Evolutionary conservation across 2,329 filamentous ascomycete species (phyloP), one percentile per base, ranked within the genome.

Genomic region (Alternaria infectoria): DNA sequence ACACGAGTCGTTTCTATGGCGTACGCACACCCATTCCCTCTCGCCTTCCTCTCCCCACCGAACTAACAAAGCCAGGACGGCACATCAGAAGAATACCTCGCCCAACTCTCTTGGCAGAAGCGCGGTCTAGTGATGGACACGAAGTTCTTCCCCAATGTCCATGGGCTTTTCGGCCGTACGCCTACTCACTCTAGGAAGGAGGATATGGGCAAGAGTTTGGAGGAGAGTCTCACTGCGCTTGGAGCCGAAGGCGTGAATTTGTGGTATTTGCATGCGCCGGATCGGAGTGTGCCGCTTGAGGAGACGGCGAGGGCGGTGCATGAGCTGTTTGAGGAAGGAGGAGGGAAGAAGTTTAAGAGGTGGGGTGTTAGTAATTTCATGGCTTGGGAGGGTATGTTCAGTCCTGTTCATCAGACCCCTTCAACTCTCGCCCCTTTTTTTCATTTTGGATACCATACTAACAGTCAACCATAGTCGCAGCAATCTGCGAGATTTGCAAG

Each of bases 281-380:
- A 86, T 66, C 72, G 81, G 5, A 79, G 61, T 1, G 79, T 74
- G 0, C 80, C 83, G 0, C 79, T 81, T 54, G 81, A 83, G 54
- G 80, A 82, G 6, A 85, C 84, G 1, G 74, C 86, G n/a, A 71
- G 75, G 7, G 83, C 78, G 25, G 81, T 86, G 32, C 79, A 87
- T 66, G 71, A 80, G 5, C 76, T 86, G 1, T 74, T 84, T 72
- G 66, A 81, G 23, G 79, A 83, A 52, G 84, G 84, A 5, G 0
- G 32, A 3, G 8, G 15, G 36, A 40, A 17, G 36, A 76, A 78
- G 25, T 85, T 86, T 68, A 72, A 73, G n/a, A 72, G 78, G 1
- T 80, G 83, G 32, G 84, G 83, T 0, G 72, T 86, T 44, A 81
- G 77, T 59, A 86, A 86, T 66, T 86, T 79, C 64, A 74, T 76